A percentile compares a stretch with the other conserved stretches of the same genome.
Conservation (phyloP, 1,284 basidiomycete genomes). For the Puccinia horiana region DNA sequence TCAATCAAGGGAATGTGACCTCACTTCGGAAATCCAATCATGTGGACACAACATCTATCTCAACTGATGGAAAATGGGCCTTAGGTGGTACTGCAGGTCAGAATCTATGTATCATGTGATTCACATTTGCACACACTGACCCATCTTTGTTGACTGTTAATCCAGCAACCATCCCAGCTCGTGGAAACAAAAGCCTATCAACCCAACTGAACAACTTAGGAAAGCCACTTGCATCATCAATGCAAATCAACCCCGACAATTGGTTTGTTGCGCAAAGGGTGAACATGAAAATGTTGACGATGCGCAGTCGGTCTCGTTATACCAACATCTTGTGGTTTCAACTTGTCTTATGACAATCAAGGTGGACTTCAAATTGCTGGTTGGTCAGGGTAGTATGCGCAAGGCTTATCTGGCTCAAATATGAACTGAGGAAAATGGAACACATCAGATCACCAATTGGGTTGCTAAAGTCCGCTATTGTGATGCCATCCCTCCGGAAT, state of each 20-base stretch:
- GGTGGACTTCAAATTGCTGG: not conserved
- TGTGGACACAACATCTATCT: not conserved
- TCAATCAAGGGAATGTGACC: not conserved
- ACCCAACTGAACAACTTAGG: not conserved
- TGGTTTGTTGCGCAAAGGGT: not conserved
- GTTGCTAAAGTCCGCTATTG: not conserved
- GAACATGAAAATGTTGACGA: not conserved
- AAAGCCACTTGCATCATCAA: not conserved
- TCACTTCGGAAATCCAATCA: not conserved
- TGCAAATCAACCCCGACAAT: not conserved
- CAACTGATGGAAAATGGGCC: not conserved
- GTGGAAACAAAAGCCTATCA: not conserved
- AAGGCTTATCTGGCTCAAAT: not conserved
- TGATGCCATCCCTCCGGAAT: not conserved
- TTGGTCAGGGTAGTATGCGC: not conserved
- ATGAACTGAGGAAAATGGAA: no score
- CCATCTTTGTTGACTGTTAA: not conserved
- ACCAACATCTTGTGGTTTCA: not conserved
- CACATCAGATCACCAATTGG: not conserved
- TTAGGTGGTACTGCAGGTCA: not conserved
- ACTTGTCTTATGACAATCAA: not conserved
- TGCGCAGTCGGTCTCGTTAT: not conserved
- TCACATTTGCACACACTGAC: not conserved
- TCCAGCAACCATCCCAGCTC: no score
- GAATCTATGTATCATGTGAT: not conserved